These are phyloP conservation scores for Westerdykella aurantiaca DNA, from an alignment of 2,329 filamentous ascomycete species.

Conservation along the genomic window DNA sequence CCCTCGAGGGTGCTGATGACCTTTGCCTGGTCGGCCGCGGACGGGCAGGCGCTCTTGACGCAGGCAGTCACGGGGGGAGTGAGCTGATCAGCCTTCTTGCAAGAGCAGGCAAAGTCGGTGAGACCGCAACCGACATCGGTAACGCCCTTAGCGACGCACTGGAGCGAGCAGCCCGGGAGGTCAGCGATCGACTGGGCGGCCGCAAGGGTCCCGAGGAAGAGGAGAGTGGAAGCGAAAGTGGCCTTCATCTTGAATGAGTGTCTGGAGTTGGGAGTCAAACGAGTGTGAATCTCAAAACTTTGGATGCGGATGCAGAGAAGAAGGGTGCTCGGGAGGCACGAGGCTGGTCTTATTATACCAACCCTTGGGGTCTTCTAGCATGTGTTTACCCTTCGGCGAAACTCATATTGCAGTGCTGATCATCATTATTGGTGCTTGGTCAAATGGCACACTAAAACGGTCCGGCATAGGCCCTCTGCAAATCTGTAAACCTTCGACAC, in stretches of 20 bases:
- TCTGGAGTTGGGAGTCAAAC: not conserved
- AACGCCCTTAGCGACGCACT: slow-evolving; percentile 13
- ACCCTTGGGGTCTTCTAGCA: not conserved
- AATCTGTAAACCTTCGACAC: too few relatives aligned
- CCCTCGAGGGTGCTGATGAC: slow-evolving; percentile 15
- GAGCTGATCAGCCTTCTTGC: slow-evolving; percentile 37
- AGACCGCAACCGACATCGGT: slow-evolving; percentile 36
- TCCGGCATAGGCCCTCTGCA: too few relatives aligned
- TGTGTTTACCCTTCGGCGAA: not conserved
- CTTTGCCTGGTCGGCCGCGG: slow-evolving; percentile 30
- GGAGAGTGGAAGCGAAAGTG: slow-evolving; percentile 18
- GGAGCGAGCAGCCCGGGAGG: slow-evolving; percentile 41
- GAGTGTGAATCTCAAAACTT: not conserved
- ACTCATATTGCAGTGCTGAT: too few relatives aligned
- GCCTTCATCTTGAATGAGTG: slow-evolving; percentile 20
- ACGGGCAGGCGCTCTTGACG: slow-evolving; percentile 37
- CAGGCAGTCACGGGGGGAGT: slow-evolving; percentile 39
- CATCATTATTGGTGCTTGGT: too few relatives aligned
- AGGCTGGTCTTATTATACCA: not conserved
- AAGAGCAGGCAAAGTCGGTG: slow-evolving; percentile 45
- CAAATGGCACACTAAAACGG: too few relatives aligned
- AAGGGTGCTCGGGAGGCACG: not conserved
- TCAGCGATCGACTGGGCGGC: slow-evolving; percentile 37
- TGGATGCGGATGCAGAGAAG: not conserved
- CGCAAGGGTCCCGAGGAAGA: slow-evolving; percentile 35